These are phyloP conservation scores for Pyrenula massariospora DNA, from an alignment of 495 filamentous ascomycete genomes.

Conservation along the genomic window DNA sequence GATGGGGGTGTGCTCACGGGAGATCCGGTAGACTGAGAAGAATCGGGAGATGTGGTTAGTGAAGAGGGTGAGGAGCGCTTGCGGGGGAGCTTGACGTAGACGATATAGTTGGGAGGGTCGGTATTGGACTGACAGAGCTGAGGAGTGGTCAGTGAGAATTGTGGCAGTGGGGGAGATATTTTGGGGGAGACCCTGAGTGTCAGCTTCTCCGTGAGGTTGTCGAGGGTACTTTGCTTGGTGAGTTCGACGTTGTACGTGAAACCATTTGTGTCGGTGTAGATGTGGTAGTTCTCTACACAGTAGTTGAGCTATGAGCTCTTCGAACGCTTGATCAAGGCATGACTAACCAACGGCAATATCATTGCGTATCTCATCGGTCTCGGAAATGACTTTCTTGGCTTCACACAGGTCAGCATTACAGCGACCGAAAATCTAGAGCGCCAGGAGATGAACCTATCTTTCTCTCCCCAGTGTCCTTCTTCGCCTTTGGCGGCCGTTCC, in stretches of 20 bases:
- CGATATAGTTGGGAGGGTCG: constrained; percentile 32
- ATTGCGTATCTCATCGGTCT: not conserved
- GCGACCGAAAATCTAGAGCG: not conserved
- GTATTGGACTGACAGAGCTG: constrained; percentile 42
- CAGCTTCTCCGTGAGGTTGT: not conserved
- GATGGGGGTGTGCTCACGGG: not conserved
- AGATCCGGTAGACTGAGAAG: not conserved
- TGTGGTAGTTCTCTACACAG: not conserved
- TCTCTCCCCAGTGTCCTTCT: constrained; percentile 8
- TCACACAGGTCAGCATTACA: too few relatives aligned
- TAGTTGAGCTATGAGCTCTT: not conserved
- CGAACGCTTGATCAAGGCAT: not conserved
- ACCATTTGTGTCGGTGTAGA: not conserved
- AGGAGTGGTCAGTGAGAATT: not conserved
- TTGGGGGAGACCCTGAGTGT: not conserved
- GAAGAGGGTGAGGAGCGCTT: not conserved
- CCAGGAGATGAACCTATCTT: not conserved
- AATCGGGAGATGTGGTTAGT: not conserved
- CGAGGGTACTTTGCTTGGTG: not conserved
- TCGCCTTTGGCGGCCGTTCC: constrained; percentile 9
- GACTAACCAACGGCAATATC: not conserved
- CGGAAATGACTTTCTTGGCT: not conserved
- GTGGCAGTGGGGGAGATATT: not conserved
- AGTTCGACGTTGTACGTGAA: not conserved
- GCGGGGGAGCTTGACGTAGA: constrained; percentile 22